Evolutionary conservation across 768 basidiomycete species (phyloP).

Genomic region (Boletus rufocinnamomeus): DNA sequence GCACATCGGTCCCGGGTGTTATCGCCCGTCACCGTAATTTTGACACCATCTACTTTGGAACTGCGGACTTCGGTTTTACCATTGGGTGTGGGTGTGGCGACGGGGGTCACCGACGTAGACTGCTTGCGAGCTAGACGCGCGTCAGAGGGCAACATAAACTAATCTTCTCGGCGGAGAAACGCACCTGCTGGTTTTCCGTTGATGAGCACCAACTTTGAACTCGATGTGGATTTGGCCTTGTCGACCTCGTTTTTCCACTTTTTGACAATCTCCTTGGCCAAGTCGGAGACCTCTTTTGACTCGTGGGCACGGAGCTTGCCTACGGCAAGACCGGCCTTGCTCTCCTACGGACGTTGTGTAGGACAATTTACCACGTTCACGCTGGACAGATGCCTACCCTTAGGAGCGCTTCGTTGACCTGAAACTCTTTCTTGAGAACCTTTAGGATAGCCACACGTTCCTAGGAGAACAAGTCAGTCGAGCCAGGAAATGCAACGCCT

Average conservation of each 20-base stretch:
- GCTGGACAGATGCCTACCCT: constrained; percentile 54
- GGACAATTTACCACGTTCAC: constrained; percentile 8
- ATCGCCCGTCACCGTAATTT: constrained; percentile 59
- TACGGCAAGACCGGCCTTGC: constrained; percentile 89
- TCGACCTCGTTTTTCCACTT: constrained; percentile 92
- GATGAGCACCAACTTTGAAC: constrained; percentile 15
- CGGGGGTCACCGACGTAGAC: constrained; percentile 43
- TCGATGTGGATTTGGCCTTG: constrained; percentile 48
- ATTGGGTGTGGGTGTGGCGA: constrained; percentile 33
- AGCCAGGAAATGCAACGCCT: not conserved
- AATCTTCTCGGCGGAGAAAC: constrained; percentile 13
- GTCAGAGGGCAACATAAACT: not conserved
- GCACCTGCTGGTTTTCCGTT: constrained; percentile 40
- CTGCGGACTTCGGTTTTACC: constrained; percentile 48
- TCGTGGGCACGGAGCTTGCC: constrained; percentile 82
- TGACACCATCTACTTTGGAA: constrained; percentile 71
- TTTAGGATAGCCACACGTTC: constrained; percentile 63
- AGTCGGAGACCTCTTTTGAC: constrained; percentile 70
- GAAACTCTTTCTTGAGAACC: constrained; percentile 62
- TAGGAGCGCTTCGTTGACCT: constrained; percentile 70
- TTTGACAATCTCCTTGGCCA: constrained; percentile 89
- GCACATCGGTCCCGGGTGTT: constrained; percentile 83
- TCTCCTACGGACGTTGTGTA: constrained; percentile 57
- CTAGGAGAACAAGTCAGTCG: constrained; percentile 37
- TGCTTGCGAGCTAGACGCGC: constrained; percentile 32